Evolutionary conservation across 148 eudicot species (phyloP), one percentile per base, ranked within the genome.

Genomic region (Heliosperma pusillum): DNA sequence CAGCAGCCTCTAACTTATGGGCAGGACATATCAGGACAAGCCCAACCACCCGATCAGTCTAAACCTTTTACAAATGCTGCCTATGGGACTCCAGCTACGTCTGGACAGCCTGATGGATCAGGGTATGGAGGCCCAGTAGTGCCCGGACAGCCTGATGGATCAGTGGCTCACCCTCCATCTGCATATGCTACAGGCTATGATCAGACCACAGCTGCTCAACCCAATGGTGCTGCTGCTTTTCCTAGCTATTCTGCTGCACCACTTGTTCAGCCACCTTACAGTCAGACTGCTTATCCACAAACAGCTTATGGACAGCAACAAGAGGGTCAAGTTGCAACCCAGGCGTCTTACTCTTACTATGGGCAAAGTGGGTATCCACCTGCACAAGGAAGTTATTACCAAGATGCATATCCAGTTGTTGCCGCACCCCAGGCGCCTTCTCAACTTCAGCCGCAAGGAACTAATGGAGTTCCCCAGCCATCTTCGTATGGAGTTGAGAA

Each of bases 231-330:
- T 70, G 77, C 78, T 33, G 72, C 82, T 76, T 84, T 81, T 64
- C 82, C 82, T 7, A 72, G 76, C 21, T 84, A 84, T 62, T 77
- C 80, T 11, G 76, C 71, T 55, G 76, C 84, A 70, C 82, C 80
- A 20, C 20, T 80, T 50, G 74, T 52, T 69, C 78, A 64, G 65
- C 70, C 81, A n/a, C 74, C 57, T 20, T 82, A 82, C 62, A 50
- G 58, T 64, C 87, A 84, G 59, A 44, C 74, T 3, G 82, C 76
- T 53, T 84, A 84, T 78, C 36, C 82, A 26, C 86, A 83, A 59
- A 33, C 74, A 7, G 78, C 70, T 63, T 84, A 84, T 81, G 84
- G 79, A 11, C 87, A 84, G 76, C 87, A 79, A 73, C 87, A 72
- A 76, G 84, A 80, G 19, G 82, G 64, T 60, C 86, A 80, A 71